Evolutionary conservation across 768 basidiomycete genomes (phyloP).

Genomic region (Serpula lacrymans): DNA sequence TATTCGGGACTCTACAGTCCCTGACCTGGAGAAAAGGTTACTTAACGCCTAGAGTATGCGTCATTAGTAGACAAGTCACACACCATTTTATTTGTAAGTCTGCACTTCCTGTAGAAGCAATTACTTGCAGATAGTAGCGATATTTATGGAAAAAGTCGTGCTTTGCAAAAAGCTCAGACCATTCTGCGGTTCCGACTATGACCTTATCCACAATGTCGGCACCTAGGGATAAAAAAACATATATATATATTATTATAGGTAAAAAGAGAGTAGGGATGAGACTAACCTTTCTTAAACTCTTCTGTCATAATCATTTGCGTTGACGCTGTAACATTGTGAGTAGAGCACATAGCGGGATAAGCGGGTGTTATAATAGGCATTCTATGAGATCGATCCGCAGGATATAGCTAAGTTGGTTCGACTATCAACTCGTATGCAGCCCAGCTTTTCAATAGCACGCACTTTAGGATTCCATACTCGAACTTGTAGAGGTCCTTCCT

Average conservation of each 20-base stretch:
- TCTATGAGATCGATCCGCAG: slow-evolving; percentile 87
- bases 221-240: slow-evolving; percentile 44
- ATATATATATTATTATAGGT: background rate
- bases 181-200: slow-evolving; percentile 74
- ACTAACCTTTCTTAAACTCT: slow-evolving; percentile 86
- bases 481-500: slow-evolving; percentile 89
- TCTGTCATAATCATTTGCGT: slow-evolving; percentile 96
- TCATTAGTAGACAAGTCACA: slow-evolving; percentile 19
- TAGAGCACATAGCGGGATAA: slow-evolving; percentile 98
- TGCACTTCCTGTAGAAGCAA: slow-evolving; percentile 79
- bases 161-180: slow-evolving; percentile 93
- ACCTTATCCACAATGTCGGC: slow-evolving; percentile 93
- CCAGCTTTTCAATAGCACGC: slow-evolving; percentile 11
- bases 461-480: slow-evolving; percentile 99
- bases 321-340: slow-evolving; percentile 94
- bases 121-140: slow-evolving; percentile 93
- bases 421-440: too few species aligned
- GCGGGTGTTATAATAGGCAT: slow-evolving; percentile 99
- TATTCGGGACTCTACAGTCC: slow-evolving; percentile 97
- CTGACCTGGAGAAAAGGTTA: slow-evolving; percentile 50
- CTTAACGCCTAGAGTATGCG: background rate
- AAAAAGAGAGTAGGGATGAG: background rate
- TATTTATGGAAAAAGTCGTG: slow-evolving; percentile 98
- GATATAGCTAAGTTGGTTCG: slow-evolving; percentile 74
- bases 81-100: slow-evolving; percentile 95